These are phyloP conservation scores for Xylariaceae sp. DNA, from an alignment of 2,329 filamentous ascomycete species.

Conservation along the genomic window DNA sequence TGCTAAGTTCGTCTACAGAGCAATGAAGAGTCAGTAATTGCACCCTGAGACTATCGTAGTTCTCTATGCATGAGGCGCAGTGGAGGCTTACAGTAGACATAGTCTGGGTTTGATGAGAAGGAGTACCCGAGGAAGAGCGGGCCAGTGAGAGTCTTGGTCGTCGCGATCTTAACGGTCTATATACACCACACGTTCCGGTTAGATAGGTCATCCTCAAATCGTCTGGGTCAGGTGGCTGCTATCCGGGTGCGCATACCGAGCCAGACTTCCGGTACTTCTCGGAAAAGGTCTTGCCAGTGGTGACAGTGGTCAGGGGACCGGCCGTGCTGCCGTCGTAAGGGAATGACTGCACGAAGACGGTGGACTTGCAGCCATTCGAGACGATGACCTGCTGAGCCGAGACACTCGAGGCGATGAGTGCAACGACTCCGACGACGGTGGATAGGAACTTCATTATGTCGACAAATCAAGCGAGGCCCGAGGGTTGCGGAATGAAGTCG, in stretches of 20 bases:
- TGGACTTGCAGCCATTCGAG: slow-evolving; percentile 29
- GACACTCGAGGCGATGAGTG: slow-evolving; percentile 11
- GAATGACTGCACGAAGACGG: slow-evolving; percentile 33
- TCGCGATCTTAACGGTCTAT: slow-evolving; percentile 39
- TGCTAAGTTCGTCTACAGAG: slow-evolving; percentile 35
- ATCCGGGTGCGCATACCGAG: slow-evolving; percentile 1
- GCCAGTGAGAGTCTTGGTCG: slow-evolving; percentile 30
- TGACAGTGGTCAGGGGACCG: slow-evolving; percentile 29
- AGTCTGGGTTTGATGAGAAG: slow-evolving; percentile 31
- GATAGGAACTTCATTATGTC: slow-evolving; percentile 1
- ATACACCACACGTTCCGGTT: not conserved
- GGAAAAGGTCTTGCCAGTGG: slow-evolving; percentile 1
- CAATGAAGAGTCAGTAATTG: slow-evolving; percentile 3
- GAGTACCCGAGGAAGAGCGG: slow-evolving; percentile 41
- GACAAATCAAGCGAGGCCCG: too few relatives aligned
- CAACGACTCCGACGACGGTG: not conserved
- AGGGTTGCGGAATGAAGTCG: too few relatives aligned
- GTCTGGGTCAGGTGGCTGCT: not conserved
- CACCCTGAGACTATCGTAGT: not conserved
- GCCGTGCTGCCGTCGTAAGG: slow-evolving; percentile 28
- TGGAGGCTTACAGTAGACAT: slow-evolving; percentile 33
- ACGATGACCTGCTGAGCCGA: slow-evolving; percentile 33
- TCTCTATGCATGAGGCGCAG: too few relatives aligned
- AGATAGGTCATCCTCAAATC: slow-evolving; percentile 9
- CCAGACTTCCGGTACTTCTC: slow-evolving; percentile 2